Conservation (phyloP, 2,329 filamentous ascomycete species). For the Xylariaceae sp. region DNA sequence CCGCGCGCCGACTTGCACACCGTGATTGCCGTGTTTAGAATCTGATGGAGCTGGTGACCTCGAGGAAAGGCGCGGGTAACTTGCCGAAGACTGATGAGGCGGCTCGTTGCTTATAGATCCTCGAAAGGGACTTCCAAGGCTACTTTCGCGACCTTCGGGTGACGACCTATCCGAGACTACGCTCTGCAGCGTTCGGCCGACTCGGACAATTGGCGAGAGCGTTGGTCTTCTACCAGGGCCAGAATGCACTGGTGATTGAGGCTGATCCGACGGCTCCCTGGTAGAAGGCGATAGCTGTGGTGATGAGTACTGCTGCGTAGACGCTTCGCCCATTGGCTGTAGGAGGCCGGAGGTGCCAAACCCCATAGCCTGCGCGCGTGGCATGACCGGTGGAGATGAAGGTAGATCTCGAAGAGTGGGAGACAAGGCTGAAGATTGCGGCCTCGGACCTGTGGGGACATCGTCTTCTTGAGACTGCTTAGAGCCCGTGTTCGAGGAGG, state of each 20-base stretch:
- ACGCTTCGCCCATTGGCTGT: slow-evolving; percentile 15
- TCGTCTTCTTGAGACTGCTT: slow-evolving; percentile 20
- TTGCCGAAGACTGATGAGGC: slow-evolving; percentile 10
- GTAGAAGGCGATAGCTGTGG: slow-evolving; percentile 12
- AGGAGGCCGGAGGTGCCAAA: slow-evolving; percentile 15
- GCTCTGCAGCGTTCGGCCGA: slow-evolving; percentile 47
- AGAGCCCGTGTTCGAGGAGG: slow-evolving; percentile 29
- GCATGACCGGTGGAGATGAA: slow-evolving; percentile 28
- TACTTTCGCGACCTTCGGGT: slow-evolving; percentile 41
- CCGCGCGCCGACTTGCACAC: too few relatives aligned
- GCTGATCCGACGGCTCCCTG: slow-evolving; percentile 10
- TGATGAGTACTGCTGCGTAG: slow-evolving; percentile 13
- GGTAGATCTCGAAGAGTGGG: slow-evolving; percentile 19
- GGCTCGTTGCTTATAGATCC: slow-evolving; percentile 25
- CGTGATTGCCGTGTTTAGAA: too few relatives aligned
- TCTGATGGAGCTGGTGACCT: slow-evolving; percentile 18
- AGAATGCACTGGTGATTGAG: slow-evolving; percentile 16
- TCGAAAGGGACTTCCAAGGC: slow-evolving; percentile 50
- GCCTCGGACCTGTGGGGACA: slow-evolving; percentile 3
- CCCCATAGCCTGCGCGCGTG: slow-evolving; percentile 17
- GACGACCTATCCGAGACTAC: slow-evolving; percentile 53
- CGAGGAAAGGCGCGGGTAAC: slow-evolving; percentile 16
- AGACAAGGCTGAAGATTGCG: slow-evolving; percentile 2
- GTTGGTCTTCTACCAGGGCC: slow-evolving; percentile 15
- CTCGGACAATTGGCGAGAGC: slow-evolving; percentile 52